Base-by-base conservation (phyloP, 164 flowering plant genomes). In the Vitis cinerea region DNA sequence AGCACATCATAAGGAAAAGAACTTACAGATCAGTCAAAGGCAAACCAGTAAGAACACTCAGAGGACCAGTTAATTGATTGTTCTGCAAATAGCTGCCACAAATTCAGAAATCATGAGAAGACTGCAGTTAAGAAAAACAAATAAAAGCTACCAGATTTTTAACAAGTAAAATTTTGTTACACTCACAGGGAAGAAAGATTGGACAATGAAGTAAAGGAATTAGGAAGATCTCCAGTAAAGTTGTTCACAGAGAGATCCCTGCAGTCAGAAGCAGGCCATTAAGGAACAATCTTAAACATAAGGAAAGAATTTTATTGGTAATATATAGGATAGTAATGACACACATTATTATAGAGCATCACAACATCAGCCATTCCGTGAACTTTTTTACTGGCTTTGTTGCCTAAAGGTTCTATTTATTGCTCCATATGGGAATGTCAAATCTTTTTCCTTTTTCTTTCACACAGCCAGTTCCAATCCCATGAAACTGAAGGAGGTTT, bases 211-310 rank as follows among this genome's bases (percentile, higher is more conserved):
- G 80, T 78, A 59, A 88, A 81, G 19, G 97, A 88, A 75, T 19
- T 68, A 7, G 98, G 98, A 79, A 94, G 90, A 81, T 90, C 90
- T 59, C 97, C 98, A 64, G 84, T 72, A 55, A 94, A 88, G 76
- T 90, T 92, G 83, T 94, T 94, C 80, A 79, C 83, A n/a, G 96
- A 90, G 16, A 94, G 80, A 83, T 94, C 97, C 87, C 98, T 94
- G 86, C 72, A 85, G 44, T 68, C 64, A 71, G 13, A 72, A 64
- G 50, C 59, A 52, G 61, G 44, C 16, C 65, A 37, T 37, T 37
- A 6, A 37, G 68, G 1, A 50, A 27, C 44, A 66, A 29, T 52
- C 23, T 17, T 61, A 27, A 56, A 50, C 58, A 1, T 53, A 63
- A 37, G 4, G 29, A 10, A 53, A 56, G 10, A 4, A 51, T 44